Conservation (phyloP, 139 green algal genomes). For the Ulvella scutata region DNA sequence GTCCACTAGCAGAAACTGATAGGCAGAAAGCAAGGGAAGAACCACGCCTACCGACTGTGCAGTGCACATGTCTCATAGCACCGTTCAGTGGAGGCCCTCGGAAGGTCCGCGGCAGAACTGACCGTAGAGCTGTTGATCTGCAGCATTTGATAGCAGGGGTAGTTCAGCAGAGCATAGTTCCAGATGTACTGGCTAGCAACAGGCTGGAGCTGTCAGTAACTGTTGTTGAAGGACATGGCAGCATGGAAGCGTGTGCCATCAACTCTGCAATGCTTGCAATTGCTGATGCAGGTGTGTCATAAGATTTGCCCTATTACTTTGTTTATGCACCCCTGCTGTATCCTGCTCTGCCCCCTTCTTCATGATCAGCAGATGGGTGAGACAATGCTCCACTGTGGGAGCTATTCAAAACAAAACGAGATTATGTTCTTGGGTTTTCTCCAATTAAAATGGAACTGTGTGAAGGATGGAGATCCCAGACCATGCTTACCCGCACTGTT, state of each 20-base stretch:
- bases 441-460: no score
- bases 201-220: not conserved
- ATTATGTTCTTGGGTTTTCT: no score
- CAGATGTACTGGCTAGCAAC: not conserved
- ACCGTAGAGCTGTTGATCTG: not conserved
- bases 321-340: no score
- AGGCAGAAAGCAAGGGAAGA: not conserved
- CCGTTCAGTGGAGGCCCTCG: not conserved
- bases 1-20: not conserved
- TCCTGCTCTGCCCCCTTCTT: no score
- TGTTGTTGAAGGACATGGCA: not conserved
- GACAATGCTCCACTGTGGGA: no score
- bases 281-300: not conserved
- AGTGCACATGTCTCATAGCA: not conserved
- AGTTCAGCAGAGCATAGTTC: not conserved
- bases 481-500: no score
- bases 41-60: not conserved
- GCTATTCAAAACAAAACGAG: no score
- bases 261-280: not conserved
- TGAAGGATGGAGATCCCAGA: no score
- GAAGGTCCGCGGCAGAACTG: not conserved
- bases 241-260: not conserved
- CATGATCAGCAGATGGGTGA: no score
- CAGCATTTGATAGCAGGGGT: not conserved
- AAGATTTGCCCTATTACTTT: no score